Conservation (phyloP, 768 basidiomycete genomes). For the Podaxis sp. region DNA sequence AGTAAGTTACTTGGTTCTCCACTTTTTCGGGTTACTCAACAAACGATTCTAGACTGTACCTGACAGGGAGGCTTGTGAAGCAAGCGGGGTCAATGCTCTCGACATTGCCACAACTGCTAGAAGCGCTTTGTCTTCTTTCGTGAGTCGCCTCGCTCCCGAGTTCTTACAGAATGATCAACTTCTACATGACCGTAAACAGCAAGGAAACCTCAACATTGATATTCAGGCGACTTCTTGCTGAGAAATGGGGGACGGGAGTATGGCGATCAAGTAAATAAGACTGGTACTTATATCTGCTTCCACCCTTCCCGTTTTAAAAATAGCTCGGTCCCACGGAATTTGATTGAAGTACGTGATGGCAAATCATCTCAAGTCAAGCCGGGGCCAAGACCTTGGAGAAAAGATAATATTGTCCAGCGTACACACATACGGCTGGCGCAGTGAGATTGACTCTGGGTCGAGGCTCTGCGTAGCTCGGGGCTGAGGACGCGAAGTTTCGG, state of each 20-base stretch:
- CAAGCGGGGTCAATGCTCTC: constrained; percentile 29
- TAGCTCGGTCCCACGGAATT: background rate
- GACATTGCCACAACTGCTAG: constrained; percentile 34
- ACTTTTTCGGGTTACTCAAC: background rate
- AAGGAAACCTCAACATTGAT: constrained; percentile 28
- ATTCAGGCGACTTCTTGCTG: constrained; percentile 25
- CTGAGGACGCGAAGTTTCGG: too few species aligned
- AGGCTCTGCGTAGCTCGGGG: too few species aligned
- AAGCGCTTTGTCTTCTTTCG: constrained; percentile 31
- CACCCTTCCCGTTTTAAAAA: background rate
- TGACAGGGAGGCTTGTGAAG: constrained; percentile 30
- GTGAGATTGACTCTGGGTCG: background rate
- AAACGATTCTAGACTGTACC: constrained; percentile 22
- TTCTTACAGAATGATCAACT: background rate
- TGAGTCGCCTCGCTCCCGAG: constrained; percentile 16
- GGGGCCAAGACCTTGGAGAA: background rate
- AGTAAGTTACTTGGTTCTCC: constrained; percentile 14
- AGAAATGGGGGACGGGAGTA: background rate
- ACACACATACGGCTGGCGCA: background rate
- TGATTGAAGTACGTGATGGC: background rate
- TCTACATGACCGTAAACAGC: constrained; percentile 15
- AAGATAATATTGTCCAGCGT: background rate
- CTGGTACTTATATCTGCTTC: too few species aligned
- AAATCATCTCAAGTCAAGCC: background rate
- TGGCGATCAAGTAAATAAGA: background rate